These are phyloP conservation scores for Hordeum pubiflorum DNA, from an alignment of 202 grass and related monocot species.

Conservation along the genomic window DNA sequence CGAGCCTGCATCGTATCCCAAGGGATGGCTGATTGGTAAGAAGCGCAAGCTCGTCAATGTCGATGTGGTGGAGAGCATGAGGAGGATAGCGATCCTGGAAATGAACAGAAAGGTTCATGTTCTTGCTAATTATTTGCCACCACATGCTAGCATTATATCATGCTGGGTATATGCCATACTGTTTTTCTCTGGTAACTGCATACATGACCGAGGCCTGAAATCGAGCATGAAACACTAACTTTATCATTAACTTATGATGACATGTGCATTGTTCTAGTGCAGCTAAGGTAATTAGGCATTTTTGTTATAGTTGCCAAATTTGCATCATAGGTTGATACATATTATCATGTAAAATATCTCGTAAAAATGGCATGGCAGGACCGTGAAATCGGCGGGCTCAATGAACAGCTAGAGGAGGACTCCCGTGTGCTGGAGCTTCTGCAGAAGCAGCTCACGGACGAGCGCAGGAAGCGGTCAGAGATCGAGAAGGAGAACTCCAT, in stretches of 20 bases:
- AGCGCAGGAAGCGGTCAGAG: conserved; percentile 70
- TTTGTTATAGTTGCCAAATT: neutral
- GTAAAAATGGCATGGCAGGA: conserved; percentile 46
- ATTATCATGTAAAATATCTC: neutral
- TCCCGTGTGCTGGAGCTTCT: conserved; percentile 73
- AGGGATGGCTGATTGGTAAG: conserved; percentile 92
- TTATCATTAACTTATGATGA: neutral
- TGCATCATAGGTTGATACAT: neutral
- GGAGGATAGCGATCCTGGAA: conserved; percentile 85
- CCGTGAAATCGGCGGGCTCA: conserved; percentile 82
- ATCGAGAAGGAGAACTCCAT: conserved; percentile 80
- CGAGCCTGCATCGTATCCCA: conserved; percentile 65
- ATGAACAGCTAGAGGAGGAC: conserved; percentile 90
- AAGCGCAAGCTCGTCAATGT: conserved; percentile 98
- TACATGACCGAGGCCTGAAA: neutral
- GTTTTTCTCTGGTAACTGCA: conserved; percentile 13
- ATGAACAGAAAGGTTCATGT: conserved; percentile 99
- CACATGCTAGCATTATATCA: conserved; percentile 8
- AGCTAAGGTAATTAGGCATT: conserved; percentile 1
- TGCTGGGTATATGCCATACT: neutral
- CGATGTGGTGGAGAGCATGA: conserved; percentile 97
- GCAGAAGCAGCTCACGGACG: conserved; percentile 67
- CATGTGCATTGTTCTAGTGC: neutral
- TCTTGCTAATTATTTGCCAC: conserved; percentile 25
- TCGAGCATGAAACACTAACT: neutral